A percentile compares a stretch with the other conserved stretches of the same genome.
These are phyloP conservation scores for Ichthyophthirius multifiliis DNA, from an alignment of 169 alveolate species.

Conservation along the genomic window DNA sequence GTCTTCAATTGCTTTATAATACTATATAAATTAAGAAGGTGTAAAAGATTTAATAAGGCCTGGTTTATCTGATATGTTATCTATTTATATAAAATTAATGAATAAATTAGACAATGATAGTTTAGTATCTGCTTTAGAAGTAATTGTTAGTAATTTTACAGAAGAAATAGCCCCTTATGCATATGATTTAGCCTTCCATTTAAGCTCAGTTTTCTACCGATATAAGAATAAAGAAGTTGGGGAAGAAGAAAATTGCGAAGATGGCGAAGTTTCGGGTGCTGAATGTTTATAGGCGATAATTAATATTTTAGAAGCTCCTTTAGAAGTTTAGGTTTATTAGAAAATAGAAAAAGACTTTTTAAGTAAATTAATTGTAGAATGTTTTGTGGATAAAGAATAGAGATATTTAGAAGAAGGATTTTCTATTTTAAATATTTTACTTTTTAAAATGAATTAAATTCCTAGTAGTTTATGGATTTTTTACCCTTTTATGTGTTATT, in stretches of 20 bases:
- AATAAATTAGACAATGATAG: conserved; percentile 27
- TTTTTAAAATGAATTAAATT: background rate
- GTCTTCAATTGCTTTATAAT: conserved; percentile 24
- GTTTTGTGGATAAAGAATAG: conserved; percentile 18
- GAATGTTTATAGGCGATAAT: conserved; percentile 38
- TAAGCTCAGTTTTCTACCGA: conserved; percentile 22
- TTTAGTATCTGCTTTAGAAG: conserved; percentile 26
- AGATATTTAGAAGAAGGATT: conserved; percentile 26
- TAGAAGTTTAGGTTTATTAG: background rate
- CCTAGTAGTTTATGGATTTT: conserved; percentile 28
- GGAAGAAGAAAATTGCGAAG: conserved; percentile 37
- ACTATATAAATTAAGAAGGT: conserved; percentile 15
- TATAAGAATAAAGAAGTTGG: conserved; percentile 24
- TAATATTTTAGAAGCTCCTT: conserved; percentile 28
- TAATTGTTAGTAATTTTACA: conserved; percentile 24
- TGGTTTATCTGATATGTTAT: conserved; percentile 15
- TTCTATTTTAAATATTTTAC: conserved; percentile 23
- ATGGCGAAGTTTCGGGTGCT: conserved; percentile 37
- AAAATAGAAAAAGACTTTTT: conserved; percentile 22
- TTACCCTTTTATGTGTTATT: conserved; percentile 33
- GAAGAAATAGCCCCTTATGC: conserved; percentile 42
- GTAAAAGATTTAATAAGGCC: conserved; percentile 35
- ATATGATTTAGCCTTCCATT: conserved; percentile 24
- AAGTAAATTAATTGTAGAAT: conserved; percentile 8
- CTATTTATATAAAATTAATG: conserved; percentile 35